Evolutionary conservation across 129 eudicot genomes (phyloP), one percentile per base, ranked within the genome.

Genomic region (Daucus carota): DNA sequence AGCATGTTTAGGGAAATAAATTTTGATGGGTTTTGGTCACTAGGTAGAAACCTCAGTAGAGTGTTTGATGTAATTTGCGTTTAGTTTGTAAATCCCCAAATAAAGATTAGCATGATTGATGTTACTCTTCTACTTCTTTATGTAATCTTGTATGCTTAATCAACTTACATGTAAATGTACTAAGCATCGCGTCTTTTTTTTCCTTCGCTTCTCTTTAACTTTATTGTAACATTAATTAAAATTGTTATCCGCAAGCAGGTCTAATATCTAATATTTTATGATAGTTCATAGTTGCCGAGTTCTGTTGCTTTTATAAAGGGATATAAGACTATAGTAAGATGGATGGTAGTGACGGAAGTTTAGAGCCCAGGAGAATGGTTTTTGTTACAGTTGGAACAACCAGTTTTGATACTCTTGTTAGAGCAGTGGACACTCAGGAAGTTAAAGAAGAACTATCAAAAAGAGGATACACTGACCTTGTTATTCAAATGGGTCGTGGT

Each of bases 371-470:
- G 83, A 89, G 80, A 80, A 77, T 16, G n/a, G 99, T 88, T 80
- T 95, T 95, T 76, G 97, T 91, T 84, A 95, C 99, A 60, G 97
- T 95, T 3, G 99, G 99, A 13, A 91, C 99, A 32, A 95, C 99
- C 10, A 73, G 87, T 67, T 95, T 95, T 40, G 99, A 95, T 83
- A 79, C 96, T 57, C 91, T 95, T 76, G 94, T 89, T 79, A 87
- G 79, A 89, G 85, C 86, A 4, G 89, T 89, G 29, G 92, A 95
- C 60, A 85, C 90, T 5, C 70, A 75, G 16, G 90, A 89, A 77
- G 94, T 91, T 74, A 86, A 83, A 84, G 74, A 86, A 70, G 92
- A 90, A 54, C 72, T 95, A 79, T 83, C 62, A 29, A 81, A 78
- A 47, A 91, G 85, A 82, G 99, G 99, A 16, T 95, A 87, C 80